phyloP scores from a whole-genome alignment of 352 stramenopile species.

The Globisporangium lucens region DNA sequence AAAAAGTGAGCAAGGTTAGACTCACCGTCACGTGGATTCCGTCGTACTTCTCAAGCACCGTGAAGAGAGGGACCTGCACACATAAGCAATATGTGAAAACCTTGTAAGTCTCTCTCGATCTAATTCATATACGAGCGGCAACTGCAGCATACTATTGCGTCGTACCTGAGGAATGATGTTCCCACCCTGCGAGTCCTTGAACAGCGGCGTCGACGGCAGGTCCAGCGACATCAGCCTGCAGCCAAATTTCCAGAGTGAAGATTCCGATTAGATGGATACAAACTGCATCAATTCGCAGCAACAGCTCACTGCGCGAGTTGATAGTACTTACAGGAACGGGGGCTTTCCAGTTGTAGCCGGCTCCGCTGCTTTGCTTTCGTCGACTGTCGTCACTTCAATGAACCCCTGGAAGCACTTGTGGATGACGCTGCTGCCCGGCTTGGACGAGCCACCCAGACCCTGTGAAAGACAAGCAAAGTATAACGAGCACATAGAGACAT shows the following conservation, averaged over 20 bases:
- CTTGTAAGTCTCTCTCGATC: background rate
- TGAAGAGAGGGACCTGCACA: conserved; percentile 93
- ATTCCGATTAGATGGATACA: conserved; percentile 9
- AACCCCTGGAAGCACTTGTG: conserved; percentile 96
- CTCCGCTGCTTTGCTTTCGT: conserved; percentile 42
- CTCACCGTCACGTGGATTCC: conserved; percentile 76
- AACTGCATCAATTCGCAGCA: background rate
- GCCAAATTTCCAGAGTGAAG: background rate
- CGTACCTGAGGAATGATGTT: conserved; percentile 95
- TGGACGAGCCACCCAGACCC: conserved; percentile 81
- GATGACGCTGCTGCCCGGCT: conserved; percentile 90
- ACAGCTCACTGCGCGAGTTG: background rate
- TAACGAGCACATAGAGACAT: background rate
- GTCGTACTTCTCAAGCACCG: conserved; percentile 97
- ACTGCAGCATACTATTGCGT: background rate
- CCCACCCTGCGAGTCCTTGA: conserved; percentile 96
- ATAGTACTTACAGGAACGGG: conserved; percentile 62
- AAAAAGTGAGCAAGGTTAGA: too few species aligned
- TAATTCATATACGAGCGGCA: background rate
- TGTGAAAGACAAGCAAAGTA: conserved; percentile 14
- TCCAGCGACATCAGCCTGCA: conserved; percentile 95
- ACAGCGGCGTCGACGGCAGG: conserved; percentile 97
- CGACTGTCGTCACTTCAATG: conserved; percentile 90
- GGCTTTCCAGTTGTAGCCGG: conserved; percentile 40
- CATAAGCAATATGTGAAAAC: background rate